A percentile compares a stretch with the other conserved stretches of the same genome.
phyloP scores from a whole-genome alignment of 164 flowering plant species.

The Tetracentron sinense region DNA sequence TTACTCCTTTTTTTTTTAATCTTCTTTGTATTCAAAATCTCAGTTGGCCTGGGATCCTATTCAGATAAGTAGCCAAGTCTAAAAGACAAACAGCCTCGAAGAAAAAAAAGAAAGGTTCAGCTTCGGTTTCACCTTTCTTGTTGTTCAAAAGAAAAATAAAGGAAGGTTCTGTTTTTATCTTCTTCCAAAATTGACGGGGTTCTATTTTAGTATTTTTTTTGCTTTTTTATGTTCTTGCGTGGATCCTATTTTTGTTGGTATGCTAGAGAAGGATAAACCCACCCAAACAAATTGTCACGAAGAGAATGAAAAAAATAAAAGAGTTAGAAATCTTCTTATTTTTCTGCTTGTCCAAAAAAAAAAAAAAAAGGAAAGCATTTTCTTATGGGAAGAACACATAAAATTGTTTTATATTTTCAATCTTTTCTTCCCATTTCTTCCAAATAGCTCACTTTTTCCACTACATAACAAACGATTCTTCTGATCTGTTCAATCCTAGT shows the following conservation, averaged over 20 bases:
- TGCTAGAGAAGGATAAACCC: not conserved
- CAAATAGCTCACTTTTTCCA: too few relatives aligned
- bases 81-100: conserved; percentile 14
- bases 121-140: conserved; percentile 8
- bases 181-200: conserved; percentile 10
- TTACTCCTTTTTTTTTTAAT: not conserved
- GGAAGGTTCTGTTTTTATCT: conserved; percentile 21
- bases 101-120: conserved; percentile 12
- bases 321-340: not conserved
- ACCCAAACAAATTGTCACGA: not conserved
- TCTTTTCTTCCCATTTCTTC: not conserved
- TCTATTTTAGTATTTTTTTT: not conserved
- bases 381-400: too few relatives aligned
- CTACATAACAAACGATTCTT: not conserved
- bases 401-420: too few relatives aligned
- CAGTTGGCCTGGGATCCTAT: not conserved
- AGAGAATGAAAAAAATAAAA: not conserved
- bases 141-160: conserved; percentile 23
- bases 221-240: not conserved
- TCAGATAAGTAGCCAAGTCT: conserved; percentile 10
- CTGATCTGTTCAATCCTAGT: not conserved
- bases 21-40: conserved; percentile 6
- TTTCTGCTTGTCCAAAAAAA: not conserved
- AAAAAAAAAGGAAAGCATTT: conserved; percentile 18
- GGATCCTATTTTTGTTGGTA: not conserved